Base-by-base conservation (phyloP, 1,139 yeast species). In the Scheffersomyces parashehatae region DNA sequence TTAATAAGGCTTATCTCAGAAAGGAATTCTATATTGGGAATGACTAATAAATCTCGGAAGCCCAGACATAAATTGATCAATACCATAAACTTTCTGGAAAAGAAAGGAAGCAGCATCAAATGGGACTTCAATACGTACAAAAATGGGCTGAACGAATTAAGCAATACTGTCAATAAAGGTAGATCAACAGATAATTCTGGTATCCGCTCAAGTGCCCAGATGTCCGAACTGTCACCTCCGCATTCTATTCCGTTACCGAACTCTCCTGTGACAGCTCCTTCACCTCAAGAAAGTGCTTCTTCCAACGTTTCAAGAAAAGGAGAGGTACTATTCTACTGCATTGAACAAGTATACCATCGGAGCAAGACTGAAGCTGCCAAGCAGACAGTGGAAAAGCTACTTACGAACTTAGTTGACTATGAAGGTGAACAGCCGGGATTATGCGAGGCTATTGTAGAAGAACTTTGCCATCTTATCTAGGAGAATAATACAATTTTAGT, bases 361-460 rank as follows among this genome's bases (percentile, higher is more conserved):
- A 85, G 85, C 3, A 69, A 69, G 38, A 67, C 72, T 15, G 62
- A 59, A 10, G 68, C 62, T n/a, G 79, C 87, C 0, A 73, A 67
- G 46, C 46, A 50, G 4, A 64, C 74, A 4, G 84, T 82, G 12
- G 59, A 65, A 28, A 50, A 61, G 3, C 56, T 83, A 42, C 66
- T 72, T 28, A 55, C 62, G 14, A 59, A 55, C n/a, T 62, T 81
- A 40, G 51, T 58, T 2, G 58, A 56, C n/a, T 71, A 72, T 43
- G 90, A 85, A 54, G 50, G 56, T 34, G 60, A 64, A n/a, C 79
- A 77, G 46, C 84, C 87, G 0, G 91, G 91, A 0, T 65, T 85
- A 30, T 65, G 81, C 44, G 83, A 81, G 46, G 86, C 86, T 0
- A 68, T 84, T n/a, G 67, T 82, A 29, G 88, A 83, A 59, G 89